A percentile compares a stretch with the other conserved stretches of the same genome.
phyloP scores from a whole-genome alignment of 345 rosid genomes.

The Moringa oleifera region DNA sequence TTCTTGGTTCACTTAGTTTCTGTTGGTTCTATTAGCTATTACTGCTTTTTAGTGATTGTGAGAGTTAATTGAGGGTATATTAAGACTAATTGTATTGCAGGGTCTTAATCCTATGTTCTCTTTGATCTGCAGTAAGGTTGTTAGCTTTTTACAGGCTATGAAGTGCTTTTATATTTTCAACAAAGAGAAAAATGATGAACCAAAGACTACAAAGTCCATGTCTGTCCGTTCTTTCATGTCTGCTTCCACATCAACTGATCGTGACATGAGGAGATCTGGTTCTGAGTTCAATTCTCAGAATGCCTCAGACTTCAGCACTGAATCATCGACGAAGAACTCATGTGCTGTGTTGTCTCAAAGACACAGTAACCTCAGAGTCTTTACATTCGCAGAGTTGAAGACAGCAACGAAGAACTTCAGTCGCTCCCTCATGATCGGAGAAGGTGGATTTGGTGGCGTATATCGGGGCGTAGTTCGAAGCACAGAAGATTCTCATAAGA shows the following conservation, averaged over 20 bases:
- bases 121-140: slow-evolving; percentile 28
- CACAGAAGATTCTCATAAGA: slow-evolving; percentile 49
- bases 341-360: slow-evolving; percentile 62
- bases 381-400: slow-evolving; percentile 68
- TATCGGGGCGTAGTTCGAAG: slow-evolving; percentile 61
- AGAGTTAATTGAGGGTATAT: not conserved
- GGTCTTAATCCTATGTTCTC: slow-evolving; percentile 7
- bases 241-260: slow-evolving; percentile 45
- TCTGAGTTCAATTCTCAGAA: slow-evolving; percentile 67
- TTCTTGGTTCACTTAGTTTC: not conserved
- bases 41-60: not conserved
- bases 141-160: slow-evolving; percentile 40
- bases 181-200: slow-evolving; percentile 43
- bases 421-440: slow-evolving; percentile 89
- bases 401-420: slow-evolving; percentile 84
- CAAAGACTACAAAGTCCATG: slow-evolving; percentile 39
- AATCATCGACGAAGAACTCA: slow-evolving; percentile 52
- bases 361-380: slow-evolving; percentile 67
- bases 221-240: slow-evolving; percentile 37
- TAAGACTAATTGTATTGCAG: not conserved
- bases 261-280: slow-evolving; percentile 47
- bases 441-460: slow-evolving; percentile 95
- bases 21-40: not conserved
- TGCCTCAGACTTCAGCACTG: slow-evolving; percentile 61
- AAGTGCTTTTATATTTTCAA: slow-evolving; percentile 60